Percentiles rank a stretch among this genome's conserved stretches.
Conservation (phyloP, 768 basidiomycete genomes). For the Gelatoporia subvermispora region DNA sequence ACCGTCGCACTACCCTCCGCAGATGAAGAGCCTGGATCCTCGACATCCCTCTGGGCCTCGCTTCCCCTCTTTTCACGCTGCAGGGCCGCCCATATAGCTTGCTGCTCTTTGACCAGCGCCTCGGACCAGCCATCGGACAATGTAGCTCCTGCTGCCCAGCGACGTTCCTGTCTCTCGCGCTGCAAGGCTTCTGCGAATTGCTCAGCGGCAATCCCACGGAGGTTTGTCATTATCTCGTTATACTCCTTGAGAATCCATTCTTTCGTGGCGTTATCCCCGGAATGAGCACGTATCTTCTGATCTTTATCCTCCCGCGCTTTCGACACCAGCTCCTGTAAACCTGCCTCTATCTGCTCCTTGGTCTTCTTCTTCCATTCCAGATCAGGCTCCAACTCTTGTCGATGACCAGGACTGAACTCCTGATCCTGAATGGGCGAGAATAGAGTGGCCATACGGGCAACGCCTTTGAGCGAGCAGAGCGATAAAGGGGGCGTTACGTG, state of each 20-base stretch:
- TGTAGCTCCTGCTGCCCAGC: conserved; percentile 39
- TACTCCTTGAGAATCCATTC: conserved; percentile 34
- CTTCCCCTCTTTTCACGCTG: conserved; percentile 33
- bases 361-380: conserved; percentile 48
- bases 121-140: conserved; percentile 23
- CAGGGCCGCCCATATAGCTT: conserved; percentile 45
- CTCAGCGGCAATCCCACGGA: conserved; percentile 42
- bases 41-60: too few relatives aligned
- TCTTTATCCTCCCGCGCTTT: conserved; percentile 60
- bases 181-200: conserved; percentile 40
- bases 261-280: conserved; percentile 25
- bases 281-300: conserved; percentile 37
- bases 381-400: conserved; percentile 42
- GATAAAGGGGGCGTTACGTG: background rate
- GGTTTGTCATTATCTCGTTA: conserved; percentile 35
- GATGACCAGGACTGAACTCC: conserved; percentile 11
- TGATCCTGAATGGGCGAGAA: background rate
- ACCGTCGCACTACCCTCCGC: too few relatives aligned
- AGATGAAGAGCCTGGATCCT: too few relatives aligned
- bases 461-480: background rate
- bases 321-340: conserved; percentile 38
- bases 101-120: conserved; percentile 31
- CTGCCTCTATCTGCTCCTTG: conserved; percentile 47
- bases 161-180: conserved; percentile 46
- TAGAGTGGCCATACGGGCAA: conserved; percentile 11